These are phyloP conservation scores for Lippia alba DNA, from an alignment of 305 asterid species.

Conservation along the genomic window DNA sequence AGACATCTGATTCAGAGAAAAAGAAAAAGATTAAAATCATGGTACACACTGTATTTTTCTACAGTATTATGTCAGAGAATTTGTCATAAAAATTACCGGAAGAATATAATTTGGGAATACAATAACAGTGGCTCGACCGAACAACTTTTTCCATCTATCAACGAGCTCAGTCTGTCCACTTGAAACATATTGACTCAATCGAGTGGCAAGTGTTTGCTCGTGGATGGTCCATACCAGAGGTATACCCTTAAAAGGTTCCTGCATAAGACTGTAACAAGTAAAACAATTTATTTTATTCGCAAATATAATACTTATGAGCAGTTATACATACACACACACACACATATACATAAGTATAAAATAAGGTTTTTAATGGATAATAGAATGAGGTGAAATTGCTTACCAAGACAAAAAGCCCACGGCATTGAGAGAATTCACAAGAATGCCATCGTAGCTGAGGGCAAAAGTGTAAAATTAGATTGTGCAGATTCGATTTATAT, in stretches of 20 bases:
- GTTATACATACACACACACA: too few species aligned
- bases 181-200: slow-evolving; percentile 60
- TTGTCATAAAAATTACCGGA: slow-evolving; percentile 57
- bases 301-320: background rate
- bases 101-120: slow-evolving; percentile 86
- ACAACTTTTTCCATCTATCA: slow-evolving; percentile 76
- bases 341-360: too few species aligned
- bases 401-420: slow-evolving; percentile 67
- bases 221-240: slow-evolving; percentile 91
- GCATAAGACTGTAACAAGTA: slow-evolving; percentile 82
- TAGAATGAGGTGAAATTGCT: slow-evolving; percentile 39
- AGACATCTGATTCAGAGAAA: slow-evolving; percentile 61
- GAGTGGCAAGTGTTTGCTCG: slow-evolving; percentile 67
- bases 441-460: slow-evolving; percentile 84
- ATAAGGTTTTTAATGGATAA: background rate
- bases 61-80: background rate
- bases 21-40: background rate
- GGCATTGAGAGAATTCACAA: slow-evolving; percentile 83
- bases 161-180: slow-evolving; percentile 57
- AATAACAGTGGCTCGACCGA: slow-evolving; percentile 73
- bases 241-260: slow-evolving; percentile 83
- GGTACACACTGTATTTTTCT: too few species aligned
- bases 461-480: slow-evolving; percentile 38
- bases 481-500: background rate
- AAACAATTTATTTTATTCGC: slow-evolving; percentile 42